Conservation (phyloP, 768 basidiomycete genomes). For the Rhodocollybia butyracea region DNA sequence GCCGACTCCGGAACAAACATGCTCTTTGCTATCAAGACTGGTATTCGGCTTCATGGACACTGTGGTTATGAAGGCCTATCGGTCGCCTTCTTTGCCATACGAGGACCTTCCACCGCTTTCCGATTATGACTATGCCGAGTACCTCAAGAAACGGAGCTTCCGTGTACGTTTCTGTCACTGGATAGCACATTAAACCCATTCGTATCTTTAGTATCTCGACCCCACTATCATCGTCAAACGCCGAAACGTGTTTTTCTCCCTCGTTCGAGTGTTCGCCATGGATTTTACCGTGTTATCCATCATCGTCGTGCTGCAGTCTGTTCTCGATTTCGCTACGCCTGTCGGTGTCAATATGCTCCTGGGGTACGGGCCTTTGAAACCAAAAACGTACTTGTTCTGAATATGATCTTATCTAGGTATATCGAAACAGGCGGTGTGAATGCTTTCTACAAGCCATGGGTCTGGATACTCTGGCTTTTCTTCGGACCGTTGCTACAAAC, state of each 20-base stretch:
- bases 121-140: conserved; percentile 24
- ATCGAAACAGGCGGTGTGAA: conserved; percentile 51
- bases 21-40: conserved; percentile 34
- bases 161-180: no score
- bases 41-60: conserved; percentile 38
- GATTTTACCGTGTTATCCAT: conserved; percentile 27
- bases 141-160: conserved; percentile 21
- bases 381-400: no score
- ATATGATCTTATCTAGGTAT: conserved; percentile 46
- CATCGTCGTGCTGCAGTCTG: conserved; percentile 22
- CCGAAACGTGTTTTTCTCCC: conserved; percentile 43
- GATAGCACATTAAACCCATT: no score
- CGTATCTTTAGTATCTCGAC: conserved; percentile 31
- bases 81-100: conserved; percentile 24
- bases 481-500: conserved; percentile 41
- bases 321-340: conserved; percentile 31
- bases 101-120: conserved; percentile 32
- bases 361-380: no score
- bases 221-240: conserved; percentile 33
- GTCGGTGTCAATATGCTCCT: conserved; percentile 39
- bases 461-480: conserved; percentile 58
- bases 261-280: conserved; percentile 35
- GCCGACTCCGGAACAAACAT: conserved; percentile 42
- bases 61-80: conserved; percentile 24
- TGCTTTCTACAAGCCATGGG: conserved; percentile 57